Evolutionary conservation across 352 stramenopile species (phyloP).

Genomic region (Phytophthora hibernalis): DNA sequence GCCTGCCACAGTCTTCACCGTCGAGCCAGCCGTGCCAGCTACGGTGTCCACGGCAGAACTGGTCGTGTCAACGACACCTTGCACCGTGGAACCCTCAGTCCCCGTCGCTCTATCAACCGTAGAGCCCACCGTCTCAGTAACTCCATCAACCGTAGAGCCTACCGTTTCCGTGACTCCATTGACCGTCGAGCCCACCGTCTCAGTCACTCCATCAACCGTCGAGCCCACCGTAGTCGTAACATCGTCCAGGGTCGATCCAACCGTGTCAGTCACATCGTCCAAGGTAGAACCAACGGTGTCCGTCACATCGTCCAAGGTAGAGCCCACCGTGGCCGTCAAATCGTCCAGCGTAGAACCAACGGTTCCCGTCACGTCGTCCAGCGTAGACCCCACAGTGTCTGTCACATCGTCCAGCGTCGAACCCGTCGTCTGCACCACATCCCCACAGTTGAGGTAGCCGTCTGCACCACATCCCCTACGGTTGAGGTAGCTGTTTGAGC

Average conservation of each 20-base stretch:
- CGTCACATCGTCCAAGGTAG: conserved; percentile 5
- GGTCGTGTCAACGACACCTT: conserved; percentile 1
- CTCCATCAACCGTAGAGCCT: conserved; percentile 8
- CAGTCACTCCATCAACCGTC: conserved; percentile 1
- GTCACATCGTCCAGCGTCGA: conserved; percentile 9
- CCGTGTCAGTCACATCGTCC: conserved; percentile 4
- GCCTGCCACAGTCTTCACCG: conserved; percentile 3
- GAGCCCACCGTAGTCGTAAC: background rate
- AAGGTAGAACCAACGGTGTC: conserved; percentile 5
- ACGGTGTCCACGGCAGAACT: conserved; percentile 11
- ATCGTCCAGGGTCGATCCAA: conserved; percentile 7
- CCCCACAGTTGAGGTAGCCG: background rate
- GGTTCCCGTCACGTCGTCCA: conserved; percentile 5
- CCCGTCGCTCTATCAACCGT: conserved; percentile 5
- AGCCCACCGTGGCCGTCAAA: background rate
- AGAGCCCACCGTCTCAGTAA: conserved; percentile 12
- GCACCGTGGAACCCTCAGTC: background rate
- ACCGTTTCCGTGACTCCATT: conserved; percentile 7
- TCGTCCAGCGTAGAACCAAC: conserved; percentile 9
- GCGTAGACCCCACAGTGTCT: background rate
- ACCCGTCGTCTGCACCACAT: conserved; percentile 1
- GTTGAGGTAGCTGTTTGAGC: background rate
- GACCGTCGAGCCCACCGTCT: conserved; percentile 6
- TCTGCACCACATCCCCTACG: background rate
- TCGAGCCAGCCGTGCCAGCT: conserved; percentile 9